phyloP scores from a whole-genome alignment of 805 yeast species.

The Metschnikowia sp. region DNA sequence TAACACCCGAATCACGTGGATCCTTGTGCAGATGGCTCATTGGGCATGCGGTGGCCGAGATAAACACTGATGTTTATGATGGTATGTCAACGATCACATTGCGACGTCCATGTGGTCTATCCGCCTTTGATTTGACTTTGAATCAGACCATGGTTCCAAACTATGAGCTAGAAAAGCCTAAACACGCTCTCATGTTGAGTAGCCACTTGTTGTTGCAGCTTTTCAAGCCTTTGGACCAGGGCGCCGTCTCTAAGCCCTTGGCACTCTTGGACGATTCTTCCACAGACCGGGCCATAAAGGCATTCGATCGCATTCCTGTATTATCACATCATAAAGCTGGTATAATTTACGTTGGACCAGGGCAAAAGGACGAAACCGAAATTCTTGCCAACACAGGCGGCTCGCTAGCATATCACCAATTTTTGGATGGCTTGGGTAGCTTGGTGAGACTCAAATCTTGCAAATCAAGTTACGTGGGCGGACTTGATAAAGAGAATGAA shows the following conservation, averaged over 20 bases:
- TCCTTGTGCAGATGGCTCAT: constrained; percentile 50
- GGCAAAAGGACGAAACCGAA: constrained; percentile 60
- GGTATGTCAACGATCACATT: constrained; percentile 53
- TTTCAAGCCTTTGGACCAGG: constrained; percentile 39
- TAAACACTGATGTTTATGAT: constrained; percentile 48
- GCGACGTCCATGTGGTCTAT: constrained; percentile 66
- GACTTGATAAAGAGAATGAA: constrained; percentile 67
- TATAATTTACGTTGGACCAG: constrained; percentile 66
- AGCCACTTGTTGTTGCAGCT: constrained; percentile 52
- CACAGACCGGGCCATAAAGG: constrained; percentile 48
- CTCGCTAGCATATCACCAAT: constrained; percentile 56
- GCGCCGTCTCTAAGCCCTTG: constrained; percentile 39
- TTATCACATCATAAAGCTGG: constrained; percentile 80
- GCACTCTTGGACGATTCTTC: constrained; percentile 48
- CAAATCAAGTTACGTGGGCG: constrained; percentile 63
- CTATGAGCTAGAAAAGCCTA: constrained; percentile 7
- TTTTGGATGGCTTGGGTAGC: constrained; percentile 57
- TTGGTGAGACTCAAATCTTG: constrained; percentile 54
- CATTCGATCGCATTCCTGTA: constrained; percentile 73
- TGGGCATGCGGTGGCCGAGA: constrained; percentile 55
- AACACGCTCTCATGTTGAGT: constrained; percentile 22
- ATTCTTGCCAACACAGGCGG: constrained; percentile 65
- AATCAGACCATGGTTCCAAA: constrained; percentile 25
- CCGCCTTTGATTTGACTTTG: constrained; percentile 43
- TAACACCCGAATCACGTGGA: constrained; percentile 1